Evolutionary conservation across 2,329 filamentous ascomycete genomes (phyloP).

Genomic region (Exserohilum rostratum): DNA sequence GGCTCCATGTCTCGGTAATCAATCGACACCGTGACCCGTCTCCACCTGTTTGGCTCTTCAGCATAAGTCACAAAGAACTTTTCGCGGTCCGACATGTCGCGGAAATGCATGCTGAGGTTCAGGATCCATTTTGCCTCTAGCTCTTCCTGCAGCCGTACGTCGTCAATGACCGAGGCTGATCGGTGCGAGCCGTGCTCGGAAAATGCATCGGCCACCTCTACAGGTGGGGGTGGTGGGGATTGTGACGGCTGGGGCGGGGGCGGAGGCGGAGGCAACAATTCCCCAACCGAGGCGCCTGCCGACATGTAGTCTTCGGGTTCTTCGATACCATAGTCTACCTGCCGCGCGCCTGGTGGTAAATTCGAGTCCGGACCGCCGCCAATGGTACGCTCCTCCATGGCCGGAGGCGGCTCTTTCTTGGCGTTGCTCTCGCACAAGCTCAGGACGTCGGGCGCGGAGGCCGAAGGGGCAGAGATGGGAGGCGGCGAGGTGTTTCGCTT

Average conservation of each 20-base stretch:
- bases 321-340: constrained; percentile 41
- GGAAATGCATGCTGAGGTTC: constrained; percentile 97
- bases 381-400: constrained; percentile 28
- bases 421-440: constrained; percentile 36
- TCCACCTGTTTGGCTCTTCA: constrained; percentile 78
- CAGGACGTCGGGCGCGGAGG: constrained; percentile 49
- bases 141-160: constrained; percentile 75
- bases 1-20: constrained; percentile 84
- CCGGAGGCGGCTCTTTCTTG: constrained; percentile 27
- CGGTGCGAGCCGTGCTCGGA: constrained; percentile 41
- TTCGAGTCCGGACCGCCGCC: constrained; percentile 40
- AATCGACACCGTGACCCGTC: constrained; percentile 87
- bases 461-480: constrained; percentile 44
- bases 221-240: background rate
- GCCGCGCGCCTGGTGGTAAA: constrained; percentile 43
- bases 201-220: constrained; percentile 36
- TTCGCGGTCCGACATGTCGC: constrained; percentile 88
- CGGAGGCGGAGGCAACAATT: constrained; percentile 1
- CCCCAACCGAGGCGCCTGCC: constrained; percentile 5
- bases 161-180: constrained; percentile 53
- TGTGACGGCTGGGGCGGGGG: constrained; percentile 24
- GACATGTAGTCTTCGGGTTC: constrained; percentile 33
- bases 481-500: constrained; percentile 53
- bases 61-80: constrained; percentile 98
- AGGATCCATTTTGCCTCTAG: constrained; percentile 91